Conservation (phyloP, 1,139 yeast species). For the Lodderomyces theae region DNA sequence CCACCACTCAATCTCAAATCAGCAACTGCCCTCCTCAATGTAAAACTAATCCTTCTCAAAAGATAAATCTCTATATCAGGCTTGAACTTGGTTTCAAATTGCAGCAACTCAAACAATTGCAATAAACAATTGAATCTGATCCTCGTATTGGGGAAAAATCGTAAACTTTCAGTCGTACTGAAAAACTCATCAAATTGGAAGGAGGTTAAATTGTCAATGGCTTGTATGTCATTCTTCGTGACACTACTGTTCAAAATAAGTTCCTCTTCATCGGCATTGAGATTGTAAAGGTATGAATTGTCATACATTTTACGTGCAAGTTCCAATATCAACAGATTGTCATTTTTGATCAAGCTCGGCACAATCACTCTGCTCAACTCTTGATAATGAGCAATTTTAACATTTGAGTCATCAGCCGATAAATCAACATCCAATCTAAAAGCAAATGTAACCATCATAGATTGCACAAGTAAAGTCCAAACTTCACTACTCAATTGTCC, state of each 20-base stretch:
- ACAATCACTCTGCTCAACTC: slow-evolving; percentile 42
- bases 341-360: slow-evolving; percentile 26
- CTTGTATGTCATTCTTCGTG: slow-evolving; percentile 10
- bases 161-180: slow-evolving; percentile 33
- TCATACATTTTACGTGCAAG: slow-evolving; percentile 37
- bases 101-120: slow-evolving; percentile 30
- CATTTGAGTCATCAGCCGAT: slow-evolving; percentile 35
- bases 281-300: slow-evolving; percentile 37
- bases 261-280: slow-evolving; percentile 20
- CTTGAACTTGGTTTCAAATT: slow-evolving; percentile 16
- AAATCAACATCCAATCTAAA: slow-evolving; percentile 1
- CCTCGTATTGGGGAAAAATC: slow-evolving; percentile 21
- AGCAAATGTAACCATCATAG: slow-evolving; percentile 40
- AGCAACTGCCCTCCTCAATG: slow-evolving; percentile 35
- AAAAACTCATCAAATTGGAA: slow-evolving; percentile 29
- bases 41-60: slow-evolving; percentile 30
- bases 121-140: slow-evolving; percentile 32
- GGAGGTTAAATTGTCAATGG: slow-evolving; percentile 19
- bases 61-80: slow-evolving; percentile 23
- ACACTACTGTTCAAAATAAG: slow-evolving; percentile 7
- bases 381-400: slow-evolving; percentile 48
- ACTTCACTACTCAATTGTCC: slow-evolving; percentile 26
- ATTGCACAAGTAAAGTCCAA: slow-evolving; percentile 46
- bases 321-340: slow-evolving; percentile 32
- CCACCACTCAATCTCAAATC: slow-evolving; percentile 29